A percentile compares a stretch with the other conserved stretches of the same genome.
Evolutionary conservation across 116 monocot genomes (phyloP).

Genomic region (Zostera marina): DNA sequence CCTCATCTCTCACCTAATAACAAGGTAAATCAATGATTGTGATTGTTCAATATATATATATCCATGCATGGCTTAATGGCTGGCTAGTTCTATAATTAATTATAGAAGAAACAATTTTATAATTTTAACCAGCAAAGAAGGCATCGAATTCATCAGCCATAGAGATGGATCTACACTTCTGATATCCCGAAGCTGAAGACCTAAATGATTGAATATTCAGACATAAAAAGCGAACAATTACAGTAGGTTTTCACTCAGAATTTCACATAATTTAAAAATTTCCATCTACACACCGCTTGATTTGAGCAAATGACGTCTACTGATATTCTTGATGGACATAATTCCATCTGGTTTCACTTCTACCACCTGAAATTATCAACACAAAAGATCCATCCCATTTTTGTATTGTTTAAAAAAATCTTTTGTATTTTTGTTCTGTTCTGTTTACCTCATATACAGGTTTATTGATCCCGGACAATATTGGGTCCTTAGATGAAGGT

Average conservation of each 20-base stretch:
- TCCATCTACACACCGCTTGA: conserved; percentile 44
- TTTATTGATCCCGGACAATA: conserved; percentile 31
- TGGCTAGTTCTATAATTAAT: too few species aligned
- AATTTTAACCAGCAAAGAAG: conserved; percentile 60
- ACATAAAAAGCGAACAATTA: too few species aligned
- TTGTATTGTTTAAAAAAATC: too few species aligned
- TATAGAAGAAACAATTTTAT: background rate
- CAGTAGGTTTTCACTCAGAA: background rate
- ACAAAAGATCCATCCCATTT: too few species aligned
- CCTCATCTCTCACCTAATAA: conserved; percentile 90
- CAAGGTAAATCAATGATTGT: too few species aligned
- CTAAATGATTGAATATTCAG: conserved; percentile 9
- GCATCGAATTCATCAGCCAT: conserved; percentile 83
- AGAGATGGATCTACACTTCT: background rate
- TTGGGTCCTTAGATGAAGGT: conserved; percentile 7
- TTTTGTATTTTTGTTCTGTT: too few species aligned
- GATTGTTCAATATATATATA: too few species aligned
- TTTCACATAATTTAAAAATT: too few species aligned
- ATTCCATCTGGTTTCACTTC: conserved; percentile 60
- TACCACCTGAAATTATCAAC: conserved; percentile 26
- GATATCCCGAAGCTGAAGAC: conserved; percentile 55
- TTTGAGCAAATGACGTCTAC: conserved; percentile 59
- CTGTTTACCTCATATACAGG: conserved; percentile 32
- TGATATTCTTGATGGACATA: conserved; percentile 48
- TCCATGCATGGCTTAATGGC: too few species aligned